Evolutionary conservation across 352 stramenopile genomes (phyloP).

Genomic region (Phytophthora capsici): DNA sequence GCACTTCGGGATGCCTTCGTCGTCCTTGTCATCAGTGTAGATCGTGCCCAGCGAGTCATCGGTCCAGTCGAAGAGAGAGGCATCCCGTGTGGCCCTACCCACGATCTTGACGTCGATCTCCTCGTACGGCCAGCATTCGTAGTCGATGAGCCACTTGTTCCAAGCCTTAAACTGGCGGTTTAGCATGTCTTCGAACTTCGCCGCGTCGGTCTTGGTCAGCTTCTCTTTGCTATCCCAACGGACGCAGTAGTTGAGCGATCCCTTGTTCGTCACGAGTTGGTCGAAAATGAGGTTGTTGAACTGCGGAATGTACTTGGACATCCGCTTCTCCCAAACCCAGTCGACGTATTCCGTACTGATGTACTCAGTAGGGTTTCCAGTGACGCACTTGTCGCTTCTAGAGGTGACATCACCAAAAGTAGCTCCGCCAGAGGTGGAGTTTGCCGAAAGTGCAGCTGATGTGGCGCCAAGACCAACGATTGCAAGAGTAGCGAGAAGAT

Average conservation of each 20-base stretch:
- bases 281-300: constrained; percentile 1
- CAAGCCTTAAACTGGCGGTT: constrained; percentile 7
- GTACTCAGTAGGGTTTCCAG: background rate
- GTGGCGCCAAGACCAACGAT: background rate
- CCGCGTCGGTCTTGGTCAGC: background rate
- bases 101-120: constrained; percentile 39
- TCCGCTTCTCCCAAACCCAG: constrained; percentile 1
- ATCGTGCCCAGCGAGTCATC: constrained; percentile 40
- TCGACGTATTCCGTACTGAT: background rate
- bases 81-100: constrained; percentile 34
- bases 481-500: background rate
- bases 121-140: constrained; percentile 42
- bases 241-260: constrained; percentile 1
- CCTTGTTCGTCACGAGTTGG: constrained; percentile 1
- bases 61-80: constrained; percentile 38
- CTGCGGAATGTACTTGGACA: background rate
- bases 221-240: constrained; percentile 1
- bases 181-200: constrained; percentile 5
- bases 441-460: background rate
- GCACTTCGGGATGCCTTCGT: constrained; percentile 19
- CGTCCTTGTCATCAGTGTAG: constrained; percentile 18
- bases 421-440: background rate
- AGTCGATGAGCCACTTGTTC: constrained; percentile 31
- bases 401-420: constrained; percentile 3
- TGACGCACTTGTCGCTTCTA: background rate